phyloP scores from a whole-genome alignment of 2,329 filamentous ascomycete genomes.

The Neofusicoccum umdonicola region DNA sequence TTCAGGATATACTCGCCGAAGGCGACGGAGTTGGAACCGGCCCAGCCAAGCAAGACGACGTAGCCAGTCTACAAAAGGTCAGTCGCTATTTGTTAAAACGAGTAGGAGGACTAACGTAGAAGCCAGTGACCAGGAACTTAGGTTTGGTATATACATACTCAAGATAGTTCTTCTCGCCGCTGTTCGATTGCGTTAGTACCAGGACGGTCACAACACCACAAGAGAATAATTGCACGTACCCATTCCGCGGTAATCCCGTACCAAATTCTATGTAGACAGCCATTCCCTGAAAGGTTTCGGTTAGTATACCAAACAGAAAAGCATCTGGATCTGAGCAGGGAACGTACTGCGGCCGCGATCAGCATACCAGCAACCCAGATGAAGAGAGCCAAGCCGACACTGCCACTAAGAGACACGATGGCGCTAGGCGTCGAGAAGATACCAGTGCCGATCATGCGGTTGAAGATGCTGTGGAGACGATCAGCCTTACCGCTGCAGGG shows the following conservation, averaged over 20 bases:
- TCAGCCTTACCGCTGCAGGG: background rate
- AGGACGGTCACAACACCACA: no score
- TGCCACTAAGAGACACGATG: conserved; percentile 58
- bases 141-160: conserved; percentile 63
- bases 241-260: conserved; percentile 62
- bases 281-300: conserved; percentile 57
- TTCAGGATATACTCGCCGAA: conserved; percentile 70
- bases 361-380: conserved; percentile 63
- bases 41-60: conserved; percentile 61
- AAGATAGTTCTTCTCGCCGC: conserved; percentile 67
- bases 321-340: no score
- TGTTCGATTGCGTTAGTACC: no score
- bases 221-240: no score
- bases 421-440: conserved; percentile 64
- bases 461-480: conserved; percentile 49
- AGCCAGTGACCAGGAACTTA: conserved; percentile 56
- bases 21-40: conserved; percentile 65
- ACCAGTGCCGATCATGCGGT: conserved; percentile 65
- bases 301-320: conserved; percentile 34
- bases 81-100: conserved; percentile 17
- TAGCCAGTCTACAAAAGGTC: conserved; percentile 44
- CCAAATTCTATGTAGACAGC: conserved; percentile 67
- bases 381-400: conserved; percentile 61
- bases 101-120: conserved; percentile 43
- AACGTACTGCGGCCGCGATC: conserved; percentile 54